A percentile compares a stretch with the other conserved stretches of the same genome.
phyloP scores from a whole-genome alignment of 345 rosid species.

The Aethionema arabicum region DNA sequence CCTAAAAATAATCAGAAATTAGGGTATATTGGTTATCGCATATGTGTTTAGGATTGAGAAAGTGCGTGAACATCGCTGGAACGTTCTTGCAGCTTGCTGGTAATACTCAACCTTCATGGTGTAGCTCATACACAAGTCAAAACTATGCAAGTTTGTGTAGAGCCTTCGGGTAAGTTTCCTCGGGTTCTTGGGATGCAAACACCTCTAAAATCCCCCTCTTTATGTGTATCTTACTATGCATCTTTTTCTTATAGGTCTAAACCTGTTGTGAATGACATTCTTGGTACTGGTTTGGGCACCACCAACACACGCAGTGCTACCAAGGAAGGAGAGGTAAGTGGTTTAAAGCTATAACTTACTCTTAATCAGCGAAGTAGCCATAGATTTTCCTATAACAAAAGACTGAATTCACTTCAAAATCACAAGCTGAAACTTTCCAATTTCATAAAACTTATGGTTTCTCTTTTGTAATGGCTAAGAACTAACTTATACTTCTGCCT shows the following conservation, averaged over 20 bases:
- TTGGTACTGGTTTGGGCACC: constrained; percentile 31
- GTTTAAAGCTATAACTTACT: no score
- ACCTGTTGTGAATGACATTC: constrained; percentile 31
- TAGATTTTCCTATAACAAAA: no score
- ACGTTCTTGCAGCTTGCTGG: constrained; percentile 36
- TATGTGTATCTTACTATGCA: neutral
- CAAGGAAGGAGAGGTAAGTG: constrained; percentile 31
- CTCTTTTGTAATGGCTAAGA: neutral
- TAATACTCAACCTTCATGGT: constrained; percentile 30
- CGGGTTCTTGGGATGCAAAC: neutral
- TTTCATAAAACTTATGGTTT: neutral
- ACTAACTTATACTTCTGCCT: constrained; percentile 14
- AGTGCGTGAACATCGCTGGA: neutral
- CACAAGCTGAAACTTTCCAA: no score
- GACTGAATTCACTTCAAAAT: no score
- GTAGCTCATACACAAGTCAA: constrained; percentile 30
- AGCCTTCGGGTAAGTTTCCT: constrained; percentile 30
- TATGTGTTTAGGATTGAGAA: neutral
- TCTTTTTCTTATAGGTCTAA: constrained; percentile 15
- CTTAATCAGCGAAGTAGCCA: no score
- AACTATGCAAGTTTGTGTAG: constrained; percentile 30
- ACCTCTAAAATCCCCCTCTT: neutral
- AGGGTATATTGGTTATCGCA: neutral
- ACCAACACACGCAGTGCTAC: constrained; percentile 21
- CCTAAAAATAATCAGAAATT: neutral